Evolutionary conservation across 2,329 filamentous ascomycete genomes (phyloP), one percentile per base, ranked within the genome.

Genomic region (Raffaelea ambrosiae): DNA sequence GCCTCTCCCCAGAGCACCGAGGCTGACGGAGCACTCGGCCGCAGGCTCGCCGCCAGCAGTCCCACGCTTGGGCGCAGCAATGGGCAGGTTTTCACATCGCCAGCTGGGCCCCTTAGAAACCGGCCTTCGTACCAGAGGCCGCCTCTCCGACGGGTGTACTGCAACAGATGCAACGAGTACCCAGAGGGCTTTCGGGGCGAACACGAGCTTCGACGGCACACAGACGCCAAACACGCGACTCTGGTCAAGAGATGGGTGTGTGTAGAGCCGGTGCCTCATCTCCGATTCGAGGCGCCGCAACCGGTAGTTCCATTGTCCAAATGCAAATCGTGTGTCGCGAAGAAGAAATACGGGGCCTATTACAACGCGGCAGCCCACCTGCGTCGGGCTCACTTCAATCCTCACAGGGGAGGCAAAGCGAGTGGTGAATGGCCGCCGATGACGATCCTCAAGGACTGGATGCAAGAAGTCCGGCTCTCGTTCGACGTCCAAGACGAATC

Each of bases 301-400:
- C 76, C 76, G 2, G 61, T 71, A 3, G 69, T 79, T 47, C 70
- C 76, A 0, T 63, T 80, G 10, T 68, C 69, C 18, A 76, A 85
- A 56, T 96, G 90, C 76, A 95, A 95, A 66, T 79, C 86, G 43
- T 97, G 91, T 63, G 76, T 76, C 40, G 76, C 76, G 38, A 70
- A 76, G 50, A 95, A 95, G 70, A 77, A 79, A 50, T 97, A 97
- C 58, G 86, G 86, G 3, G 88, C 87, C 11, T 93, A 95, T 67
- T 96, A 97, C 67, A 96, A 97, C 59, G 90, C 89, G 1, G 90
- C 89, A 0, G 90, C 90, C 0, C 91, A 97, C 63, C 75, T 97
- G 7, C 79, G 90, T 43, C 82, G 90, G 43, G 86, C 85, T 0
- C 91, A 97, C 63, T 97, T 96, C 72, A 86, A 85, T 16, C 73